Base-by-base conservation (phyloP, 495 filamentous ascomycete species). In the Neurospora tetrasperma region DNA sequence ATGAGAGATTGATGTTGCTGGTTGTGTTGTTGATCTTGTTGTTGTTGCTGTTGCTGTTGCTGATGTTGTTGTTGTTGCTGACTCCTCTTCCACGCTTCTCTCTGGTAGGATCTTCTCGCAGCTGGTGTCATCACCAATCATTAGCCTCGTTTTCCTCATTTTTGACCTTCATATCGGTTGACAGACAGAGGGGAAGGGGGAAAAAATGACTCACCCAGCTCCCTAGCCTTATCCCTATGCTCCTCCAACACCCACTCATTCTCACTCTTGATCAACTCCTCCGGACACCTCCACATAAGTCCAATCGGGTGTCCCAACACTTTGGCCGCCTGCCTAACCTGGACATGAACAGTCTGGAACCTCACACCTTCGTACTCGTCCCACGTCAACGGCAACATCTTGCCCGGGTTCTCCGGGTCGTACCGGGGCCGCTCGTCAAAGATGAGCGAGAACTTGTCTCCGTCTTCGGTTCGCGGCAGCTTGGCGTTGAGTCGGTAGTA, bases 401-500 rank as follows among this genome's bases (percentile, higher is more conserved):
- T 41, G 2, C 18, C 35, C 9, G 35, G 31, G 62, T 38, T 68
- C 2, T 43, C 31, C 39, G 69, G 62, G 7, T 12, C 69, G 27
- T 38, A 38, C 62, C 38, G 31, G 0, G 62, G 71, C 5, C 39
- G 66, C 10, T 66, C 12, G 66, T 69, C 71, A n/a, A 73, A 42
- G 59, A 73, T 69, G 5, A 73, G 66, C 4, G 54, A 66, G 0
- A 73, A 31, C 12, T 68, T 71, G 12, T 73, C 71, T 3, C n/a
- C 70, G 0, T 66, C 54, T 9, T 66, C 54, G 6, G 54, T 44
- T 0, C 42, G 42, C 0, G 82, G 82, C 0, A 83, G 68, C 16
- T 71, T 48, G 1, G 11, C 16, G 72, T 85, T 84, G 23, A 80
- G 74, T 12, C 84, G 80, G 73, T 85, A 85, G 74, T 78, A 79